Conservation (phyloP, 345 rosid species). For the Clausena lansium region DNA sequence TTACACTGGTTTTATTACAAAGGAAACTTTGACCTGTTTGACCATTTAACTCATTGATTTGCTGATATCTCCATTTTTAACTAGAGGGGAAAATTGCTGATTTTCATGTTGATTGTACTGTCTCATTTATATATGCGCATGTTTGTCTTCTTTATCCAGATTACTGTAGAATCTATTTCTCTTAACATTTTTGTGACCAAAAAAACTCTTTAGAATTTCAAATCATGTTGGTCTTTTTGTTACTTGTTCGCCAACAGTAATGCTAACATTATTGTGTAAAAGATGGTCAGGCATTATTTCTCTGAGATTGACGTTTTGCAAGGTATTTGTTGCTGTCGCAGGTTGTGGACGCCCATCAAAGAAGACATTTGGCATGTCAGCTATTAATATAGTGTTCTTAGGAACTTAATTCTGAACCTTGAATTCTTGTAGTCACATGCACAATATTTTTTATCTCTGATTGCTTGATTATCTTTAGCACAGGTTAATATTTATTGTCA, state of each 20-base stretch:
- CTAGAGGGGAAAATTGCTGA: background rate
- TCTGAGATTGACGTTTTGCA: constrained; percentile 20
- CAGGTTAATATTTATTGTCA: background rate
- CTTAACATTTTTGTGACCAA: background rate
- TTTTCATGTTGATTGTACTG: background rate
- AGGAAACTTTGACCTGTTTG: background rate
- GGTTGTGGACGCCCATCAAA: constrained; percentile 21
- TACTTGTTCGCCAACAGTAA: background rate
- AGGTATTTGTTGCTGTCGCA: constrained; percentile 15
- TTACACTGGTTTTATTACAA: background rate
- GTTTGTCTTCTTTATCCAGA: background rate
- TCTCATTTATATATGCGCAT: background rate
- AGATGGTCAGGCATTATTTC: constrained; percentile 34
- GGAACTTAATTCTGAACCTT: background rate
- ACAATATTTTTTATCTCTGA: background rate
- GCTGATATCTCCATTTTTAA: background rate
- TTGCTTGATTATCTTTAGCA: background rate
- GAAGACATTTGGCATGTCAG: constrained; percentile 24
- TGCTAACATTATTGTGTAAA: constrained; percentile 28
- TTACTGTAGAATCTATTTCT: background rate
- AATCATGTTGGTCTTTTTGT: background rate
- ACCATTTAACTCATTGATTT: background rate
- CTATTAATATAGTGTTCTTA: background rate
- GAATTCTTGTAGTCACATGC: background rate
- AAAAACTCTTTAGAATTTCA: background rate